Evolutionary conservation across 2,329 filamentous ascomycete species (phyloP).

Genomic region (Trichoderma harzianum): DNA sequence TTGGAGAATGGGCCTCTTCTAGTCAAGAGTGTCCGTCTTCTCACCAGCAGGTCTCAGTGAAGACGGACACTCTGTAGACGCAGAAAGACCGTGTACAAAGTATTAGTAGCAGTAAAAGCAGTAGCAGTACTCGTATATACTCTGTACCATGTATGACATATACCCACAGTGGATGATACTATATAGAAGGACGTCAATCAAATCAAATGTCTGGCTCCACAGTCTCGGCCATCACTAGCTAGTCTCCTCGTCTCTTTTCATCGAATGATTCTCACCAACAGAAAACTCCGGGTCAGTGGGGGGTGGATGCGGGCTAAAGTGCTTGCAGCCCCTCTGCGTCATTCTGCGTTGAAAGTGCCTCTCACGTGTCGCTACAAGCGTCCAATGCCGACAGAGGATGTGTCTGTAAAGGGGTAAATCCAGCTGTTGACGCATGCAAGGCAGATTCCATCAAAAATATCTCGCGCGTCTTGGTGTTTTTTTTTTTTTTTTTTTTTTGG

Average conservation of each 20-base stretch:
- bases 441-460: not conserved
- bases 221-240: not conserved
- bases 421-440: not conserved
- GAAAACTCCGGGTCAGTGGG: not conserved
- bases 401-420: not conserved
- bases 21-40: not conserved
- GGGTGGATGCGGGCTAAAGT: not conserved
- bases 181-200: not conserved
- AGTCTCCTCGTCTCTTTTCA: not conserved
- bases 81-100: not conserved
- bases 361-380: not conserved
- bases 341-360: not conserved
- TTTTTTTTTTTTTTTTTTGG: not conserved
- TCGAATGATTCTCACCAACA: not conserved
- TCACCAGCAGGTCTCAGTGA: not conserved
- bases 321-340: not conserved
- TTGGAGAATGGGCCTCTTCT: not conserved
- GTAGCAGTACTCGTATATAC: not conserved
- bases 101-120: not conserved
- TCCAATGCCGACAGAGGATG: not conserved
- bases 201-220: conserved; percentile 1
- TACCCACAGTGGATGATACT: not conserved
- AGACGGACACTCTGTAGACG: not conserved
- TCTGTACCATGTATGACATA: conserved; percentile 4
- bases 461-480: not conserved